These are phyloP conservation scores for Apiospora malaysiana DNA, from an alignment of 2,329 filamentous ascomycete species.

Conservation along the genomic window DNA sequence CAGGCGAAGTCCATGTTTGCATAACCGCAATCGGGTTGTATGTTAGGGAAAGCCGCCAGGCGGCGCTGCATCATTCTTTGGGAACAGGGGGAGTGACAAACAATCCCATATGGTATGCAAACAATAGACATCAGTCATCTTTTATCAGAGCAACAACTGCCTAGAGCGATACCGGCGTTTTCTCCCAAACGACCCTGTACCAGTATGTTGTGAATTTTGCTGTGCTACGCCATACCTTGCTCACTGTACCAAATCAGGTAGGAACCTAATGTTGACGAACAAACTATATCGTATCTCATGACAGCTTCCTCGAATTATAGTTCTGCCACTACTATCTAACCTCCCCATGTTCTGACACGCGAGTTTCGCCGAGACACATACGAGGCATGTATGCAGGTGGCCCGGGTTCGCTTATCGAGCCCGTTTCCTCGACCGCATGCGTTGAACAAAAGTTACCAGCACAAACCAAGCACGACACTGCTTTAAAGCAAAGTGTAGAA, in stretches of 20 bases:
- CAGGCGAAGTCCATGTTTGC: conserved; percentile 3
- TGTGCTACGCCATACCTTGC: not conserved
- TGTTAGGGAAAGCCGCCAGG: not conserved
- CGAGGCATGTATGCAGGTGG: not conserved
- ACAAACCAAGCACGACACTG: no score
- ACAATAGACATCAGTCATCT: not conserved
- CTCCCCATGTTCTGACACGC: not conserved
- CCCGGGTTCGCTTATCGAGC: conserved; percentile 13
- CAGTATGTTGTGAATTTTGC: not conserved
- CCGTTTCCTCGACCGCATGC: not conserved
- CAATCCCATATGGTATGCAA: not conserved
- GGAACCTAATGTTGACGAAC: not conserved
- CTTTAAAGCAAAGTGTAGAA: conserved; percentile 3
- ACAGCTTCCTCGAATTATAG: not conserved
- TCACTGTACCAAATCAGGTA: conserved; percentile 8
- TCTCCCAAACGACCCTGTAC: not conserved
- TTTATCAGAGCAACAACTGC: not conserved
- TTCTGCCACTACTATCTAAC: not conserved
- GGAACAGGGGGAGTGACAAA: not conserved
- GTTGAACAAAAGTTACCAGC: not conserved
- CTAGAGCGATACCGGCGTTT: not conserved
- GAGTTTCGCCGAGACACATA: conserved; percentile 12
- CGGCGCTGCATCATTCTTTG: not conserved
- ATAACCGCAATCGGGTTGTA: not conserved
- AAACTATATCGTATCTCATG: conserved; percentile 14